phyloP scores from a whole-genome alignment of 2,329 filamentous ascomycete genomes.

The Arthrobotrys megalospora region DNA sequence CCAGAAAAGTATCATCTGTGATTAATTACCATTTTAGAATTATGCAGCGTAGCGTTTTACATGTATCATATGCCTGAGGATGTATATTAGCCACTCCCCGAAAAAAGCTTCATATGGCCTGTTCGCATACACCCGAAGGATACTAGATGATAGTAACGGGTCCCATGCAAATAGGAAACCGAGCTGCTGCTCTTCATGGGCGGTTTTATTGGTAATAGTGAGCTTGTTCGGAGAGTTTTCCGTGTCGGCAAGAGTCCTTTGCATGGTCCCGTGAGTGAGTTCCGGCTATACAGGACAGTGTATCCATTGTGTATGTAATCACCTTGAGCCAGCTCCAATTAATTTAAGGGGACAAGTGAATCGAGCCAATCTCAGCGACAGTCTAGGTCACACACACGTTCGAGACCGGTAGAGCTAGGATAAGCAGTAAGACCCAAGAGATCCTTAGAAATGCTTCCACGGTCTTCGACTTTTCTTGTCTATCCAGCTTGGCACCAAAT shows the following conservation, averaged over 20 bases:
- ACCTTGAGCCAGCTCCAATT: not conserved
- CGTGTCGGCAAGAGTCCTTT: slow-evolving; percentile 46
- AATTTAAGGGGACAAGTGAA: not conserved
- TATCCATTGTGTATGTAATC: slow-evolving; percentile 9
- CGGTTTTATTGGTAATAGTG: slow-evolving; percentile 28
- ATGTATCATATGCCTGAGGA: slow-evolving; percentile 16
- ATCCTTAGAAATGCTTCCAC: slow-evolving; percentile 23
- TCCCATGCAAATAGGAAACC: slow-evolving; percentile 17
- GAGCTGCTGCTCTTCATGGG: slow-evolving; percentile 31
- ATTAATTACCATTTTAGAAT: not conserved
- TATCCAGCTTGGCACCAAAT: slow-evolving; percentile 33
- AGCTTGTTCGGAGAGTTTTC: slow-evolving; percentile 35
- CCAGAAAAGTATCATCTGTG: slow-evolving; percentile 4
- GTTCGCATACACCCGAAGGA: slow-evolving; percentile 21
- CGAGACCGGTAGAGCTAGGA: slow-evolving; percentile 25
- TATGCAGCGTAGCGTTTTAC: slow-evolving; percentile 5
- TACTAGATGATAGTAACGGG: not conserved
- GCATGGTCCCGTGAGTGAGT: slow-evolving; percentile 13
- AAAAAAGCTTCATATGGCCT: slow-evolving; percentile 18
- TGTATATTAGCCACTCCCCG: slow-evolving; percentile 11
- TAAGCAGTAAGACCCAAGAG: slow-evolving; percentile 19
- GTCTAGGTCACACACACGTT: slow-evolving; percentile 49
- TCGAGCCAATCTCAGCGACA: slow-evolving; percentile 55
- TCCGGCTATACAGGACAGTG: slow-evolving; percentile 26
- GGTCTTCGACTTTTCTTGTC: slow-evolving; percentile 18